Base-by-base conservation (phyloP, 2,329 filamentous ascomycete genomes). In the Thyridium curvatum region DNA sequence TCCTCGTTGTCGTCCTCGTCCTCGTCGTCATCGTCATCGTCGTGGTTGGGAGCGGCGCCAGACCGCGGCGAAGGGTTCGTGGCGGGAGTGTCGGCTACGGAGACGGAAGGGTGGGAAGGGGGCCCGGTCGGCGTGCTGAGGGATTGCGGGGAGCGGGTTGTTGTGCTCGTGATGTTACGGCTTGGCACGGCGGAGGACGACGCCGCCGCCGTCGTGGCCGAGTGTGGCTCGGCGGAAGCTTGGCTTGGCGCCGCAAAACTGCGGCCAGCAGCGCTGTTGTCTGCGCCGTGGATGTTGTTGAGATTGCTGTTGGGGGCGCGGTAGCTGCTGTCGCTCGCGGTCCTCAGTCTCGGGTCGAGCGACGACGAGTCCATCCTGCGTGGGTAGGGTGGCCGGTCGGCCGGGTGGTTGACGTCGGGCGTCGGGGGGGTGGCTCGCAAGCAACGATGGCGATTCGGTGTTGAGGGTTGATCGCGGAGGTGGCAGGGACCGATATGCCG, bases 11-110 rank as follows among this genome's bases (percentile, higher is more conserved):
- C 34, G 18, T 38, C 34, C 16, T 34, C 38, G 15, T 35, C 13
- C 16, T 18, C 33, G 31, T 18, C 14, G 10, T 14, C 37, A 21
- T 35, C 37, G 7, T 16, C 41, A 4, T 37, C 43, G 3, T 28
- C 38, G 75, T 18, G 38, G n/a, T 46, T n/a, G 29, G 29, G 29
- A 17, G 17, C 14, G 12, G 13, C 12, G 13, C 16, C 16, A 3
- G 32, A 34, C 4, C 12, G 28, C 10, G 28, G 14, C 10, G 35
- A 16, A 16, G 9, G 32, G 18, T 8, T 32, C 21, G 14, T 13
- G 17, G 18, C 9, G 17, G 12, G 21, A 12, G 17, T 35, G 32
- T 13, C 18, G 18, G 29, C 28, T 15, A 12, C 18, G n/a, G 30
- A 30, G 34, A 18, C 13, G 15, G 21, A 26, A 26, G 21, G 21